Conservation (phyloP, 495 filamentous ascomycete species). For the Podospora bellae-mahoneyi region DNA sequence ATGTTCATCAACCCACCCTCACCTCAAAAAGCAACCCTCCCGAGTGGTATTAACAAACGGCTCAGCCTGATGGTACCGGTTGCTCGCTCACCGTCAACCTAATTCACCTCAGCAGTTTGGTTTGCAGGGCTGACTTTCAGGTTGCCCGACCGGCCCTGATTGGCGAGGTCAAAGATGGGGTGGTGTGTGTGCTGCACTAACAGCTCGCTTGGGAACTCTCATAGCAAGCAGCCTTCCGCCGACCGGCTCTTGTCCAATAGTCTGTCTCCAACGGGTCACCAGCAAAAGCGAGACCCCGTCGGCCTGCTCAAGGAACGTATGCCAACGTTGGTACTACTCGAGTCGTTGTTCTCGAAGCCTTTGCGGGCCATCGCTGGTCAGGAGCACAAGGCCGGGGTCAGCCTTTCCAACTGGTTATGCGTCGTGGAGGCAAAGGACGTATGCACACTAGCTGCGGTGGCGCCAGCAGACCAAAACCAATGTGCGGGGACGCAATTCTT, state of each 20-base stretch:
- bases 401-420: too few relatives aligned
- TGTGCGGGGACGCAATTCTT: not conserved
- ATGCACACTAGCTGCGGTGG: too few relatives aligned
- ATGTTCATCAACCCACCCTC: not conserved
- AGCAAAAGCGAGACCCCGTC: not conserved
- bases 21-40: not conserved
- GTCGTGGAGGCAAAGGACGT: too few relatives aligned
- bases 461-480: too few relatives aligned
- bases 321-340: not conserved
- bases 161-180: not conserved
- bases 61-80: not conserved
- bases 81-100: not conserved
- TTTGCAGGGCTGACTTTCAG: slow-evolving; percentile 1
- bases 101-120: not conserved
- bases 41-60: not conserved
- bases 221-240: not conserved
- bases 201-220: not conserved
- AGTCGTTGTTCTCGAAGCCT: not conserved
- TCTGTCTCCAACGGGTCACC: not conserved
- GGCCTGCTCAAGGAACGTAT: not conserved
- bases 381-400: too few relatives aligned
- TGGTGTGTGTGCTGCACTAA: slow-evolving; percentile 2
- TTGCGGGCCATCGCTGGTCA: not conserved
- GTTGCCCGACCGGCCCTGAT: slow-evolving; percentile 2
- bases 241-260: not conserved